Evolutionary conservation across 2,329 filamentous ascomycete species (phyloP).

Genomic region (Zasmidium angulare): DNA sequence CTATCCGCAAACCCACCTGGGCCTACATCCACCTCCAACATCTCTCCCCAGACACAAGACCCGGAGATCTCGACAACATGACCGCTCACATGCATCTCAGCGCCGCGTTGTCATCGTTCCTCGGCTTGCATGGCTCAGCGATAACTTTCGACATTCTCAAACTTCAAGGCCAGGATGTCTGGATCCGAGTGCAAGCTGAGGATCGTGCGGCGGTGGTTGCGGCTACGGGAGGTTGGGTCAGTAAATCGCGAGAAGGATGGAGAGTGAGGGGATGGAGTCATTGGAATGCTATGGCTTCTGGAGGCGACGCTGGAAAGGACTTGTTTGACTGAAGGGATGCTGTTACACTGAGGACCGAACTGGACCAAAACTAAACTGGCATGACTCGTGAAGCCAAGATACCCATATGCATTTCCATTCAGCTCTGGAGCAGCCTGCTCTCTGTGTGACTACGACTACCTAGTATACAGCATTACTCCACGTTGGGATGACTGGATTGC

Average conservation of each 20-base stretch:
- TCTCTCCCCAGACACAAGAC: conserved; percentile 16
- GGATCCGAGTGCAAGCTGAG: conserved; percentile 63
- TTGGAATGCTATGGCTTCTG: conserved; percentile 63
- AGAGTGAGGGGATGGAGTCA: conserved; percentile 59
- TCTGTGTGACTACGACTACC: neutral
- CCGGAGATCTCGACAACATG: conserved; percentile 55
- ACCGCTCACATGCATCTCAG: conserved; percentile 64
- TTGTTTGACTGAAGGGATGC: no score
- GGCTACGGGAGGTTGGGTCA: conserved; percentile 65
- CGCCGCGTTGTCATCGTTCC: conserved; percentile 64
- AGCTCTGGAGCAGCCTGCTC: neutral
- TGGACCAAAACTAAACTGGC: no score
- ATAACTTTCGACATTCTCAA: conserved; percentile 71
- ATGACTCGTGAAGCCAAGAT: conserved; percentile 4
- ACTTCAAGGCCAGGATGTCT: conserved; percentile 56
- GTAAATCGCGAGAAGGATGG: conserved; percentile 45
- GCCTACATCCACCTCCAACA: conserved; percentile 45
- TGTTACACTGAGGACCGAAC: no score
- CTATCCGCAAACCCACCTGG: conserved; percentile 41
- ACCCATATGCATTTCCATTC: neutral
- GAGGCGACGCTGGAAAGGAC: conserved; percentile 48
- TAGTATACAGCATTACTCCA: conserved; percentile 23
- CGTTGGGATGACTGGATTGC: neutral
- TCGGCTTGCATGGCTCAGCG: conserved; percentile 66
- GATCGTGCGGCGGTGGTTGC: conserved; percentile 63